Base-by-base conservation (phyloP, 495 filamentous ascomycete genomes). In the Daldinia caldariorum region DNA sequence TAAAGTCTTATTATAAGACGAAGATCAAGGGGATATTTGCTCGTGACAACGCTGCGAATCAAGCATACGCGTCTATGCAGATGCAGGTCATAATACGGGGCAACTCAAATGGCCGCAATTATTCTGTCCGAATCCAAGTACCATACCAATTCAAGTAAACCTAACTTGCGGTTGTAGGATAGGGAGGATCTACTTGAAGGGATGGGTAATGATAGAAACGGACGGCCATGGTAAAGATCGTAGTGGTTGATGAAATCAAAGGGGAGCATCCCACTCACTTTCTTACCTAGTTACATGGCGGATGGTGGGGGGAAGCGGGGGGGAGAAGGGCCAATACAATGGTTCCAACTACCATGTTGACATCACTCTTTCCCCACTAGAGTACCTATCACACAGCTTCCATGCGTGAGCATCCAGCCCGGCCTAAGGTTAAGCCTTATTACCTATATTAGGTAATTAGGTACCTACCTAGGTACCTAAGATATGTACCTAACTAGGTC, bases 301-400 rank as follows among this genome's bases (percentile, higher is more conserved):
- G 34, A 7, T 35, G 34, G 34, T 35, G 34, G 34, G 34, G 43
- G 43, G 43, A 4, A 9, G 37, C 6, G 10, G 10, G 10, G 37
- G 43, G 16, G 16, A 22, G 9, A 9, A 16, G 0, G 16, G 18
- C 26, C 10, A 32, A 53, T 53, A 12, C 9, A 53, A 53, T 32
- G 26, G 26, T 16, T 4, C 49, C 49, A 53, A 26, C 49, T 51
- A 51, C 49, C 49, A 3, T 51, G n/a, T 31, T 51, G 49, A 51
- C 49, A 51, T 51, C 49, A 51, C 49, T 51, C 49, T 14, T 51
- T 51, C 26, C 12, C 49, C 49, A n/a, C 22, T 51, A 22, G n/a
- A n/a, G n/a, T n/a, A n/a, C n/a, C n/a, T n/a, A n/a, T 22, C 5
- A 49, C 8, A 7, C 14, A 16, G 41, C n/a, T 47, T 18, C n/a